Percentiles rank a stretch among this genome's conserved stretches.
Conservation (phyloP, 129 eudicot species). For the Tanacetum coccineum region DNA sequence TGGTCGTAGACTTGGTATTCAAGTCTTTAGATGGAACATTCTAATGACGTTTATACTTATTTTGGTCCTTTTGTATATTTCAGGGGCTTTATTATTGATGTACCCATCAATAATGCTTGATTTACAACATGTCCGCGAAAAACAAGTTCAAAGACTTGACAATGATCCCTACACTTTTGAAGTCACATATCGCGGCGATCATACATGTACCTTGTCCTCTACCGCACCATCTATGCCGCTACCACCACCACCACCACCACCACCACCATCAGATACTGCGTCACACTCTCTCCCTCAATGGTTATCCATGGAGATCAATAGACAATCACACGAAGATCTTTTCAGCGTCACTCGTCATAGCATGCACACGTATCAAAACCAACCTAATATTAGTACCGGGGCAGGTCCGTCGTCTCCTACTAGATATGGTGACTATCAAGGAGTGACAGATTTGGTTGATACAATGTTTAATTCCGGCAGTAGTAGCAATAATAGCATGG, state of each 20-base stretch:
- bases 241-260: constrained; percentile 7
- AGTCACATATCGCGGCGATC: constrained; percentile 65
- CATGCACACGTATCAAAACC: constrained; percentile 20
- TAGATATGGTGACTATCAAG: constrained; percentile 42
- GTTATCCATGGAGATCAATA: constrained; percentile 49
- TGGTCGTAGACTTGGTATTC: constrained; percentile 23
- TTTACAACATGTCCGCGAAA: constrained; percentile 75
- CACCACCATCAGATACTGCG: constrained; percentile 9
- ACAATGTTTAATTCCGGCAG: constrained; percentile 73
- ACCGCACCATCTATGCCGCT: constrained; percentile 72
- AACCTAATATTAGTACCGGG: constrained; percentile 21
- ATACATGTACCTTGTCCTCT: constrained; percentile 68
- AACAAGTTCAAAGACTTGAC: constrained; percentile 86
- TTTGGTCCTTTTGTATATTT: constrained; percentile 16
- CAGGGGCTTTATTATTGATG: constrained; percentile 82
- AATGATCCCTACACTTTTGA: constrained; percentile 60
- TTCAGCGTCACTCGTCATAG: constrained; percentile 13
- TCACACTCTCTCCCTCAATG: constrained; percentile 31
- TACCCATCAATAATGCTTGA: constrained; percentile 80
- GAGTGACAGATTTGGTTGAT: constrained; percentile 53
- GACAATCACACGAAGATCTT: constrained; percentile 20
- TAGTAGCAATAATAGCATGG: constrained; percentile 75
- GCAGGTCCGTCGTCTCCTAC: constrained; percentile 41
- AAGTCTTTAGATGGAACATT: constrained; percentile 3
- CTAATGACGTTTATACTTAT: neutral